Evolutionary conservation across 2,329 filamentous ascomycete genomes (phyloP).

Genomic region (Cladorrhinum sp.): DNA sequence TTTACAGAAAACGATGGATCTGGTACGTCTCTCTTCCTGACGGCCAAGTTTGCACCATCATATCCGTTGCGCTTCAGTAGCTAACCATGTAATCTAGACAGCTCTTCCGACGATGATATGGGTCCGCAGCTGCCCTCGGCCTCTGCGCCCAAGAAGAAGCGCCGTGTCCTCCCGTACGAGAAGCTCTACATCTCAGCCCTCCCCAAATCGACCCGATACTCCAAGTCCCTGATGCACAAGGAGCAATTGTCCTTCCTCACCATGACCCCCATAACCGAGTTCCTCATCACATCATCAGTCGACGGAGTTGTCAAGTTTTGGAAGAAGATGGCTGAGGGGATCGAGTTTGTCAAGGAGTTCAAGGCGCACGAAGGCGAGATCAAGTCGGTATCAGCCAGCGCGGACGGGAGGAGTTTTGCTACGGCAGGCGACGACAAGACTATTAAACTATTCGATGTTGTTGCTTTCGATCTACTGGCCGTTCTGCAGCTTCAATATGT

Average conservation of each 20-base stretch:
- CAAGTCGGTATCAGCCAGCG: constrained; percentile 76
- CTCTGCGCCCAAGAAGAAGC: constrained; percentile 79
- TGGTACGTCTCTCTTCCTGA: constrained; percentile 31
- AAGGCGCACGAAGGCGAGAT: constrained; percentile 85
- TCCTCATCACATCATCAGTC: constrained; percentile 87
- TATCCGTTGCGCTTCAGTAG: not conserved
- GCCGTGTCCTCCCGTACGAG: constrained; percentile 85
- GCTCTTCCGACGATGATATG: constrained; percentile 87
- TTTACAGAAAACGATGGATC: constrained; percentile 47
- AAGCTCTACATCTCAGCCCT: constrained; percentile 91
- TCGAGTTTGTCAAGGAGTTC: constrained; percentile 99
- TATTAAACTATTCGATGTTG: constrained; percentile 76
- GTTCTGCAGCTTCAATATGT: constrained; percentile 75
- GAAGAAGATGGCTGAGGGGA: constrained; percentile 88
- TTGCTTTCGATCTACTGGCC: constrained; percentile 82
- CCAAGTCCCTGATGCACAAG: constrained; percentile 97
- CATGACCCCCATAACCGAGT: constrained; percentile 87
- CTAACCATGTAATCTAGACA: constrained; percentile 41
- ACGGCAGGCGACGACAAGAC: constrained; percentile 77
- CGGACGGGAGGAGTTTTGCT: constrained; percentile 89
- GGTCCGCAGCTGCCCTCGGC: constrained; percentile 84
- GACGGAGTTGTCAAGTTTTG: constrained; percentile 99
- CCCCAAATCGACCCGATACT: constrained; percentile 77
- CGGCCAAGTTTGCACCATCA: no score
- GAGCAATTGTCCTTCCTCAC: constrained; percentile 87